phyloP scores from a whole-genome alignment of 495 filamentous ascomycete genomes.

The Talaromyces adpressus region DNA sequence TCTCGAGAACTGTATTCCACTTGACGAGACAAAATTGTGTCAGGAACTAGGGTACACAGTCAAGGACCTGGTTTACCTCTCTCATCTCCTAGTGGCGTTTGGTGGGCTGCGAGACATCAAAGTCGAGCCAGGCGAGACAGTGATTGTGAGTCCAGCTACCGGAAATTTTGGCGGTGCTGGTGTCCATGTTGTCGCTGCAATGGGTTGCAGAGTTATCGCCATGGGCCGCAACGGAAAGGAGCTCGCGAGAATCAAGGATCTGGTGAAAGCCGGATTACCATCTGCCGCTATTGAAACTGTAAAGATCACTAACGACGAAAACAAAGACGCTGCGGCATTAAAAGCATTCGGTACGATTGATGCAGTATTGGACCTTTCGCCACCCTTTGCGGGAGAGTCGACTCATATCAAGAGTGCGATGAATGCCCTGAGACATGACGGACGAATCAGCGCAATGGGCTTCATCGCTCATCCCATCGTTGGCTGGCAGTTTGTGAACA shows the following conservation, averaged over 20 bases:
- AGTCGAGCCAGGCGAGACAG: constrained; percentile 38
- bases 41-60: not conserved
- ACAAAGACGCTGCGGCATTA: not conserved
- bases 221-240: constrained; percentile 30
- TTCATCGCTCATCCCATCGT: not conserved
- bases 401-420: constrained; percentile 11
- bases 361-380: constrained; percentile 1
- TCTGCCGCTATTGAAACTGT: not conserved
- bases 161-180: constrained; percentile 36
- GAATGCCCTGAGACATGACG: constrained; percentile 5
- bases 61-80: not conserved
- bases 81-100: constrained; percentile 1
- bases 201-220: constrained; percentile 45
- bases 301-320: not conserved
- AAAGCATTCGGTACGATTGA: not conserved
- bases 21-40: constrained; percentile 4
- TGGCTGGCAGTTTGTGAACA: constrained; percentile 12
- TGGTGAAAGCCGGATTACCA: not conserved
- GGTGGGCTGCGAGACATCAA: constrained; percentile 20
- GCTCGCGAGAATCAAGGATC: constrained; percentile 15
- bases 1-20: constrained; percentile 6
- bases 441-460: constrained; percentile 11
- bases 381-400: not conserved
- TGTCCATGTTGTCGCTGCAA: constrained; percentile 34
- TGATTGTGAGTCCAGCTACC: constrained; percentile 42